Evolutionary conservation across 1,139 yeast species (phyloP), one percentile per base, ranked within the genome.

Genomic region (Geotrichum klebahnii): DNA sequence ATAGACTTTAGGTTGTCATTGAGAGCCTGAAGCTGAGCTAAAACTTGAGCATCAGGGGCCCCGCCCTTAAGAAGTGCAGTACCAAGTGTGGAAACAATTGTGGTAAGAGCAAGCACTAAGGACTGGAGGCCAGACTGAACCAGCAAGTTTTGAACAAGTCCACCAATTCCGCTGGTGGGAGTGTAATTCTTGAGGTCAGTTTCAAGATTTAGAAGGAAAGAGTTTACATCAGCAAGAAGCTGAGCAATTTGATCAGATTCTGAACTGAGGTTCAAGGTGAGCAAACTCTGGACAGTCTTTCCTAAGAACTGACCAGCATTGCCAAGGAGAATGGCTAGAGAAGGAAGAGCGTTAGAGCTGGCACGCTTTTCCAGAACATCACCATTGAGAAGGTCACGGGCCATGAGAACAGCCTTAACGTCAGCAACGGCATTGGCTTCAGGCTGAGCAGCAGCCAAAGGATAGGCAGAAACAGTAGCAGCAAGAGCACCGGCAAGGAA

Each of bases 391-490:
- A 34, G 5, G 17, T 34, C 14, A 17, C 23, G 23, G 3, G 20
- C 3, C 5, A 6, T 8, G 23, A 19, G 14, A 35, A 19, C 36
- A 33, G 20, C 5, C 20, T 33, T 12, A 5, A 6, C 16, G 36
- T n/a, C 17, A 10, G 17, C 8, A 5, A 6, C 16, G 36, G 10
- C 17, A 10, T 14, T 12, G 10, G 29, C 29, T 6, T 6, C 10
- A 26, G 29, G 29, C 29, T 33, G n/a, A 22, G 44, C 36, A 12
- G 6, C 5, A 22, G 44, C 44, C 6, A 20, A 26, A 16, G 46
- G 38, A 42, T 36, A 32, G n/a, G 46, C 46, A 33, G 46, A 42
- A 14, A 29, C 46, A 24, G 19, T 3, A 23, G 46, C 46, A 20
- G 46, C 46, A 23, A 33, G 31, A 23, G 38, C 46, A 23, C 32